phyloP scores from a whole-genome alignment of 441 rosid genomes.

The Syzygium syzygioides region DNA sequence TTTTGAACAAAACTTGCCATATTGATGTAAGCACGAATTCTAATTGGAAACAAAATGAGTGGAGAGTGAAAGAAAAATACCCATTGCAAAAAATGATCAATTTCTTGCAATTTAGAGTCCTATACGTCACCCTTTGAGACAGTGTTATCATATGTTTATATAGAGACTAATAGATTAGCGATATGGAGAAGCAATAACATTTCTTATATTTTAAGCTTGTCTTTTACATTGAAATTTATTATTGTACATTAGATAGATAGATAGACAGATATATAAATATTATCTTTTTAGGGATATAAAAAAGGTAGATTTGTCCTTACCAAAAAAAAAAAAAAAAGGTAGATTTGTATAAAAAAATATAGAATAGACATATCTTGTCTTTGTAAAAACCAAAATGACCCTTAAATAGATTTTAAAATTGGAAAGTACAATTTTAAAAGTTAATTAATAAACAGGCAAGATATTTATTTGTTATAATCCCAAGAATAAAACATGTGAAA shows the following conservation, averaged over 20 bases:
- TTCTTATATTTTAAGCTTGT: not conserved
- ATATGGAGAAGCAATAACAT: not conserved
- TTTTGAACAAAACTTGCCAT: not conserved
- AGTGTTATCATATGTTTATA: not conserved
- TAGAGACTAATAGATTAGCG: not conserved
- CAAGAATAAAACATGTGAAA: not conserved
- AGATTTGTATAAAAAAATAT: not conserved
- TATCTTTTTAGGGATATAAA: not conserved
- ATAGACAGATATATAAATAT: not conserved
- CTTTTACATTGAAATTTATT: not conserved
- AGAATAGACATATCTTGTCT: not conserved
- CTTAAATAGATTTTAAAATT: not conserved
- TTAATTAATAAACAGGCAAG: not conserved
- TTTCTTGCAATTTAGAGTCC: not conserved
- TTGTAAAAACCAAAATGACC: not conserved
- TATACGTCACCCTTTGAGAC: not conserved
- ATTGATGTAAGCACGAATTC: not conserved
- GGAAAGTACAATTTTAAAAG: not conserved
- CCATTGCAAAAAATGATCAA: not conserved
- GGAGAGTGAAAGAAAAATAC: not conserved
- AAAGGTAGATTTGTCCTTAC: not conserved
- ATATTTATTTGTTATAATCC: not conserved
- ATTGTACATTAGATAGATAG: not conserved
- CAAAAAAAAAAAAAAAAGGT: no score
- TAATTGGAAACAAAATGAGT: not conserved